phyloP scores from a whole-genome alignment of 1,139 yeast species.

The Wickerhamiella infanticola region DNA sequence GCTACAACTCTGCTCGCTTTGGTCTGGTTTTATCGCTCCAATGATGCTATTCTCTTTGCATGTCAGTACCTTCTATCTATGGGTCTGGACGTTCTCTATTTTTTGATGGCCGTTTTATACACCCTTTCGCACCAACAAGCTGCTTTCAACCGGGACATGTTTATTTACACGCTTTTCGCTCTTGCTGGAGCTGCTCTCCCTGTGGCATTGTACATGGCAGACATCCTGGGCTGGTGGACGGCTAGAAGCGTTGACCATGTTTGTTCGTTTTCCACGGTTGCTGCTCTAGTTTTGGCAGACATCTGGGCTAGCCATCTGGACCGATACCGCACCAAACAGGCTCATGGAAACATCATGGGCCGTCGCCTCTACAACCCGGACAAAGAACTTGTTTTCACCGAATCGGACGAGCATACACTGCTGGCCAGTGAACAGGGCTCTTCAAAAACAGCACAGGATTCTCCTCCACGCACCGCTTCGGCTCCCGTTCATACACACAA shows the following conservation, averaged over 20 bases:
- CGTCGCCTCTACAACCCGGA: neutral
- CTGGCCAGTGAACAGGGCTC: neutral
- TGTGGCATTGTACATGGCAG: neutral
- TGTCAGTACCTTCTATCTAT: neutral
- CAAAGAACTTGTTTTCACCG: neutral
- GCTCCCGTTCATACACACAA: neutral
- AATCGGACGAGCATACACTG: neutral
- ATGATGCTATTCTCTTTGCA: neutral
- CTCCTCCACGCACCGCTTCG: neutral
- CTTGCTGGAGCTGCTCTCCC: neutral
- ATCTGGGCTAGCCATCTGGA: neutral
- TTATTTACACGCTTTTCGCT: neutral
- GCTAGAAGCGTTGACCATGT: neutral
- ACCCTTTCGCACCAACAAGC: neutral
- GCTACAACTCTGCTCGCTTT: neutral
- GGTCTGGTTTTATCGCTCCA: neutral
- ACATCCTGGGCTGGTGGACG: constrained; percentile 1
- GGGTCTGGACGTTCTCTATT: neutral
- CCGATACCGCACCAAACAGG: neutral
- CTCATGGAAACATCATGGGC: neutral
- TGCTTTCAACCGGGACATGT: neutral
- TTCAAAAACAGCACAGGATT: neutral
- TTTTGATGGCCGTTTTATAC: neutral
- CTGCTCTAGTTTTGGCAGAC: neutral
- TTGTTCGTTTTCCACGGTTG: neutral